Evolutionary conservation across 139 green algal species (phyloP).

Genomic region (Edaphochlamys debaryana): DNA sequence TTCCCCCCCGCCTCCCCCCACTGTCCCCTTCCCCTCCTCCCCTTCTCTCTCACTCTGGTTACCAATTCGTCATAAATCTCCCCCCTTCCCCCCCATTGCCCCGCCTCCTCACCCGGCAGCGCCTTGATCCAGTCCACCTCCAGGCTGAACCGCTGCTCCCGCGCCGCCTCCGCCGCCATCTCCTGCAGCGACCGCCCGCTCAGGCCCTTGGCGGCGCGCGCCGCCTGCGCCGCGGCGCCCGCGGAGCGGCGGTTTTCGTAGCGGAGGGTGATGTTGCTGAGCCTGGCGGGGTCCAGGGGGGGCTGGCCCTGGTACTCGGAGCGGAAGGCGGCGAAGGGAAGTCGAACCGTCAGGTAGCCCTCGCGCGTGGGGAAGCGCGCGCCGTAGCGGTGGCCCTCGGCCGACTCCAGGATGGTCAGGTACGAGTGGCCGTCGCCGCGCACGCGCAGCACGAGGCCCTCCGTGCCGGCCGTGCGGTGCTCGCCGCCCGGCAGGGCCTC

Average conservation of each 20-base stretch:
- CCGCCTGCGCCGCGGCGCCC: background rate
- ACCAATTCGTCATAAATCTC: too few relatives aligned
- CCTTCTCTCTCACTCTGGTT: too few relatives aligned
- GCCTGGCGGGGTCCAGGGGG: slow-evolving; percentile 48
- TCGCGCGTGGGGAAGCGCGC: slow-evolving; percentile 72
- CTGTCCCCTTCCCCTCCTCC: too few relatives aligned
- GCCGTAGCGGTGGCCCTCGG: slow-evolving; percentile 61
- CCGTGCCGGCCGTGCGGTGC: slow-evolving; percentile 64
- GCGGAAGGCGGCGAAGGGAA: slow-evolving; percentile 90
- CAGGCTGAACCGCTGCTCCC: slow-evolving; percentile 34
- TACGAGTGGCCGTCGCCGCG: slow-evolving; percentile 89
- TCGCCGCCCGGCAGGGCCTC: slow-evolving; percentile 59
- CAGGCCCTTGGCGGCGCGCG: slow-evolving; percentile 17
- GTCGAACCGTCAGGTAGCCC: slow-evolving; percentile 75
- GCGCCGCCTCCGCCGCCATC: background rate
- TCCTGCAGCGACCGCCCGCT: background rate
- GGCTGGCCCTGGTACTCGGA: slow-evolving; percentile 59
- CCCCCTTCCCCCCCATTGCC: too few relatives aligned
- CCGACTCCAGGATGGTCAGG: slow-evolving; percentile 71
- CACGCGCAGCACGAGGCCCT: slow-evolving; percentile 86
- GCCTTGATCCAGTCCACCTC: slow-evolving; percentile 88
- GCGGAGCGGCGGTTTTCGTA: slow-evolving; percentile 33
- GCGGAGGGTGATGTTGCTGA: slow-evolving; percentile 47
- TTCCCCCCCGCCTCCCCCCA: too few relatives aligned
- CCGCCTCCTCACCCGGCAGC: slow-evolving; percentile 52